These are phyloP conservation scores for Colletotrichum melonis DNA, from an alignment of 2,329 filamentous ascomycete genomes.

Conservation along the genomic window DNA sequence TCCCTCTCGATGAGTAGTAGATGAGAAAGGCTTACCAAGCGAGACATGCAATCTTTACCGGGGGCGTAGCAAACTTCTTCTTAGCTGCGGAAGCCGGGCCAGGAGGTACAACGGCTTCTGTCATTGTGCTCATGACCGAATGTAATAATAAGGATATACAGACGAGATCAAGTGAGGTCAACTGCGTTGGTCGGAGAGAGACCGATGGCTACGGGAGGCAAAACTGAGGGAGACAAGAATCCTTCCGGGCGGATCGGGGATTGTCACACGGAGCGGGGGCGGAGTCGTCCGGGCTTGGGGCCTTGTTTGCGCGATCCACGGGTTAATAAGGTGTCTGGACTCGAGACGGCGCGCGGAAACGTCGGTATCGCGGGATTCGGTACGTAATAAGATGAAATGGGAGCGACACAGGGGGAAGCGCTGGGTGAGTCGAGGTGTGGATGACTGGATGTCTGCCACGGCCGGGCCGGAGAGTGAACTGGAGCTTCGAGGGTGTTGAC, in stretches of 20 bases:
- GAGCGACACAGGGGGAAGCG: background rate
- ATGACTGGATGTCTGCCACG: background rate
- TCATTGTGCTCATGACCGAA: slow-evolving; percentile 35
- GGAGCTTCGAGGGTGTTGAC: too few relatives aligned
- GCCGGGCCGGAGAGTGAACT: background rate
- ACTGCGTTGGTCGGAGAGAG: background rate
- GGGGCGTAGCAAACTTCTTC: slow-evolving; percentile 58
- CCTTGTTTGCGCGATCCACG: background rate
- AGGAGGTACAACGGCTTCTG: slow-evolving; percentile 32
- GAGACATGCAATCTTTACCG: slow-evolving; percentile 62
- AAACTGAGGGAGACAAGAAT: background rate
- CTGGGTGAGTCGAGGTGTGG: background rate
- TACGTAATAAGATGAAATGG: slow-evolving; percentile 22
- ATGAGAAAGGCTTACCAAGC: slow-evolving; percentile 53
- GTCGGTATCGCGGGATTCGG: slow-evolving; percentile 2
- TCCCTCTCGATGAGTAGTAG: background rate
- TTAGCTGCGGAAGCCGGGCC: slow-evolving; percentile 33
- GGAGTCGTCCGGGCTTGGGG: background rate
- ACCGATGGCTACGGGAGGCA: background rate
- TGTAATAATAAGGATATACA: background rate
- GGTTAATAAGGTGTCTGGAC: background rate
- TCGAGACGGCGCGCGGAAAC: background rate
- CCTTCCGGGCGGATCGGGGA: slow-evolving; percentile 21
- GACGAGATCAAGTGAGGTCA: background rate
- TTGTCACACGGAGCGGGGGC: slow-evolving; percentile 25